A percentile compares a stretch with the other conserved stretches of the same genome.
These are phyloP conservation scores for Chenopodium berlandieri DNA, from an alignment of 148 eudicot genomes.

Conservation along the genomic window DNA sequence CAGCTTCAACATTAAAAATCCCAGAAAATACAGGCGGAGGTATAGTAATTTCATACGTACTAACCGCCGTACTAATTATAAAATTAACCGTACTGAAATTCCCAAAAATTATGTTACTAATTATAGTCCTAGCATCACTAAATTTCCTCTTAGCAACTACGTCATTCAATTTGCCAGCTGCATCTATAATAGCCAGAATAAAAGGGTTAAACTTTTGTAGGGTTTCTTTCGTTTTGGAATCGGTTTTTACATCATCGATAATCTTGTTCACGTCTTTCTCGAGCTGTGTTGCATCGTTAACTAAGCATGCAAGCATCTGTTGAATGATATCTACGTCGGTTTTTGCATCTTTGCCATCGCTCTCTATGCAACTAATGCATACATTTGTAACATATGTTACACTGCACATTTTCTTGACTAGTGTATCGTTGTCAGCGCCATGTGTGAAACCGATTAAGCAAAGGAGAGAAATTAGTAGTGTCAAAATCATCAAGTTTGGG, in stretches of 20 bases:
- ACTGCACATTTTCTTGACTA: too few relatives aligned
- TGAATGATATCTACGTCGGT: too few relatives aligned
- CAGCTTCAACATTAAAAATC: not conserved
- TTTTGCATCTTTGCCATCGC: too few relatives aligned
- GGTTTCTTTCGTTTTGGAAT: not conserved
- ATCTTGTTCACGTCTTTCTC: too few relatives aligned
- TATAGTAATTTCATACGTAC: not conserved
- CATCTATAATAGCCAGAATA: not conserved
- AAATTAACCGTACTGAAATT: not conserved
- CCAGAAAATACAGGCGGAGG: constrained; percentile 8
- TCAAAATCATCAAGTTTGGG: too few relatives aligned
- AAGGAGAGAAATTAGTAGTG: too few relatives aligned
- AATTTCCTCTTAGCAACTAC: not conserved
- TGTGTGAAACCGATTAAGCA: too few relatives aligned
- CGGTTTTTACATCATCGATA: not conserved
- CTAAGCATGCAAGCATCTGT: too few relatives aligned
- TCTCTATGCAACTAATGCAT: too few relatives aligned
- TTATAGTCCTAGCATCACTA: not conserved
- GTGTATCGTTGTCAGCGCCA: too few relatives aligned
- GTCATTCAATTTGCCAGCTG: not conserved
- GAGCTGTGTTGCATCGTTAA: too few relatives aligned
- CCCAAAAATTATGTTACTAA: not conserved
- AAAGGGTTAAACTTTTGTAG: not conserved
- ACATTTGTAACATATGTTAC: too few relatives aligned
- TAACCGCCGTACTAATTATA: not conserved